A percentile compares a stretch with the other conserved stretches of the same genome.
phyloP scores from a whole-genome alignment of 1,284 basidiomycete genomes.

The Mycena citricolor region DNA sequence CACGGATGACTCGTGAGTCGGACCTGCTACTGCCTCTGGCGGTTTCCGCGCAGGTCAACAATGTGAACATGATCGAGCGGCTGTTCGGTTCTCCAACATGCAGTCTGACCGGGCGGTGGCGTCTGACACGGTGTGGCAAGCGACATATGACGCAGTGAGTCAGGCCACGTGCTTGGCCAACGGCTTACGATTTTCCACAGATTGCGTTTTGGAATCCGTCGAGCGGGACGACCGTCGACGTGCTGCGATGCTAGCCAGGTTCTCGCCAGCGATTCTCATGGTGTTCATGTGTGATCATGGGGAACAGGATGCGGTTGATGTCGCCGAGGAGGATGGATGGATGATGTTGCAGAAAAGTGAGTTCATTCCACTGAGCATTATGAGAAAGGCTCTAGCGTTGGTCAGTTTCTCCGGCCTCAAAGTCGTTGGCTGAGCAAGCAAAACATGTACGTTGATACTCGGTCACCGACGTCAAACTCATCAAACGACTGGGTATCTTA shows the following conservation, averaged over 20 bases:
- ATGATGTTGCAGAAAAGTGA: conserved; percentile 24
- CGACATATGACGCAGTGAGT: conserved; percentile 58
- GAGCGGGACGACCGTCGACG: too few species aligned
- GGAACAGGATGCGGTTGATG: conserved; percentile 36
- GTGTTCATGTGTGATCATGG: too few species aligned
- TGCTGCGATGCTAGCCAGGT: too few species aligned
- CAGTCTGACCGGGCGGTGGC: conserved; percentile 53
- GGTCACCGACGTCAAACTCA: too few species aligned
- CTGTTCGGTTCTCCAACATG: conserved; percentile 75
- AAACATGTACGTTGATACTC: too few species aligned
- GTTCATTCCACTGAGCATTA: conserved; percentile 47
- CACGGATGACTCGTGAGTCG: too few species aligned
- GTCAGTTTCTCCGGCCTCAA: conserved; percentile 50
- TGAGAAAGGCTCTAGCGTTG: conserved; percentile 53
- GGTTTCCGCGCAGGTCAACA: conserved; percentile 47
- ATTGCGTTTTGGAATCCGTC: too few species aligned
- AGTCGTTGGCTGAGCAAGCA: too few species aligned
- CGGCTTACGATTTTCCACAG: conserved; percentile 66
- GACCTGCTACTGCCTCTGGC: conserved; percentile 61
- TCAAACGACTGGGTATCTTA: too few species aligned
- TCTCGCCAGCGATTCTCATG: too few species aligned
- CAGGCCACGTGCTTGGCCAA: conserved; percentile 50
- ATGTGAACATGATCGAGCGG: conserved; percentile 70
- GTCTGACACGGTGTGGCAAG: conserved; percentile 35
- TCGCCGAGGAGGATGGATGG: conserved; percentile 11